Conservation (phyloP, 345 rosid species). For the Arabidopsis thaliana region DNA sequence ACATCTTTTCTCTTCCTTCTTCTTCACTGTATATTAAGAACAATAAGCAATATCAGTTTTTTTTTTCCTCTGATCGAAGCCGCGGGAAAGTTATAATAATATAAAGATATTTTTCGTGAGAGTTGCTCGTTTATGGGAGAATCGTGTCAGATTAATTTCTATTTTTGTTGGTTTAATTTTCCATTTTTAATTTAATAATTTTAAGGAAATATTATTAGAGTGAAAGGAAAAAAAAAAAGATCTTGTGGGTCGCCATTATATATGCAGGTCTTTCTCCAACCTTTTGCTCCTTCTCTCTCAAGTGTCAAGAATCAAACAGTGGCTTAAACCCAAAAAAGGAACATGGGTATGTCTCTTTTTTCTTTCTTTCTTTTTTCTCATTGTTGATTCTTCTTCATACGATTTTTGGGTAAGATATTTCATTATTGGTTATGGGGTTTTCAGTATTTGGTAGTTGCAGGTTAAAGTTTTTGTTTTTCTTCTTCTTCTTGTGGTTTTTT, state of each 20-base stretch:
- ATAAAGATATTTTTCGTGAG: constrained; percentile 16
- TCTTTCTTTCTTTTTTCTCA: constrained; percentile 16
- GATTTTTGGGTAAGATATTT: constrained; percentile 14
- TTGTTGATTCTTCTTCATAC: constrained; percentile 9
- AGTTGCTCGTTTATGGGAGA: constrained; percentile 74
- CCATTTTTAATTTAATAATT: constrained; percentile 15
- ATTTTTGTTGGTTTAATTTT: constrained; percentile 35
- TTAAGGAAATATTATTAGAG: constrained; percentile 19
- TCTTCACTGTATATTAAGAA: constrained; percentile 31
- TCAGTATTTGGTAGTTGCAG: not conserved
- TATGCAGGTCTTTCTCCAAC: constrained; percentile 43
- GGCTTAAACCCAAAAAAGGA: constrained; percentile 13
- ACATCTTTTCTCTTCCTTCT: constrained; percentile 22
- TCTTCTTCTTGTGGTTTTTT: constrained; percentile 25
- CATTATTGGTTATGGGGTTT: constrained; percentile 9
- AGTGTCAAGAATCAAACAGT: constrained; percentile 35
- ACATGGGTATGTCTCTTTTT: constrained; percentile 56
- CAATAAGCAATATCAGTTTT: not conserved
- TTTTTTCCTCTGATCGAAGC: not conserved
- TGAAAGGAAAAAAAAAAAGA: constrained; percentile 32
- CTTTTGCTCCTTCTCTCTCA: constrained; percentile 21
- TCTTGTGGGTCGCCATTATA: constrained; percentile 45
- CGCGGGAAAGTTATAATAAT: constrained; percentile 13
- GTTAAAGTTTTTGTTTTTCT: not conserved
- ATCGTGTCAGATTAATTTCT: constrained; percentile 61